A percentile compares a stretch with the other conserved stretches of the same genome.
Evolutionary conservation across 2,329 filamentous ascomycete genomes (phyloP).

Genomic region (Fusarium bulbicola): DNA sequence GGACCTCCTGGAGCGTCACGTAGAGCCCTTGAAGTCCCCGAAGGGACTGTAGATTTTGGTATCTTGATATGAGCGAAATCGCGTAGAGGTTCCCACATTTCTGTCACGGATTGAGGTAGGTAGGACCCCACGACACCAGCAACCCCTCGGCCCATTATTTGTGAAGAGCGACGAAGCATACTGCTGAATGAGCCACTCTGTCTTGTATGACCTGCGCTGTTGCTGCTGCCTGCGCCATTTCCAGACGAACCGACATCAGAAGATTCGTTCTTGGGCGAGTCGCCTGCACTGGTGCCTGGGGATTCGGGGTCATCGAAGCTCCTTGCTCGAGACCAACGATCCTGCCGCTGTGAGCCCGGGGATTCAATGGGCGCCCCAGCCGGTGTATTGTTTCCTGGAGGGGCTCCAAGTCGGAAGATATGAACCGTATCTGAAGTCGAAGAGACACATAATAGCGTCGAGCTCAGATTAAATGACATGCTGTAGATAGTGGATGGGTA

Average conservation of each 20-base stretch:
- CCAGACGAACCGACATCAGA: conserved; percentile 49
- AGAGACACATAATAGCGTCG: conserved; percentile 92
- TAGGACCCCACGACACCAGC: conserved; percentile 92
- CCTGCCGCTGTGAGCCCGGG: conserved; percentile 54
- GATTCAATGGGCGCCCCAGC: conserved; percentile 50
- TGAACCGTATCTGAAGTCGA: conserved; percentile 97
- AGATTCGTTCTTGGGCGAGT: conserved; percentile 62
- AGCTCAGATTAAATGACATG: conserved; percentile 98
- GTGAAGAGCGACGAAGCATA: conserved; percentile 92
- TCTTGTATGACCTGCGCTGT: conserved; percentile 51
- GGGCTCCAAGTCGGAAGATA: conserved; percentile 81
- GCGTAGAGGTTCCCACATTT: conserved; percentile 95
- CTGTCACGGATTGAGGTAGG: conserved; percentile 89
- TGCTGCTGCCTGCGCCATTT: conserved; percentile 39
- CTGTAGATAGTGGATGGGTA: conserved; percentile 97
- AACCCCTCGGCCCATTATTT: conserved; percentile 89
- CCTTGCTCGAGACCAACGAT: conserved; percentile 63
- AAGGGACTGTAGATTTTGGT: conserved; percentile 63
- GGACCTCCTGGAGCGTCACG: conserved; percentile 56
- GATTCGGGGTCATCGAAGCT: conserved; percentile 59
- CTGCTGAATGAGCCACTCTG: conserved; percentile 84
- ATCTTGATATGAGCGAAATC: conserved; percentile 98
- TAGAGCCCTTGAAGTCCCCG: conserved; percentile 31
- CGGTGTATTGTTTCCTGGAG: conserved; percentile 51
- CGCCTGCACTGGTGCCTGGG: conserved; percentile 56